These are phyloP conservation scores for Fusarium piperis DNA, from an alignment of 2,329 filamentous ascomycete species.

Conservation along the genomic window DNA sequence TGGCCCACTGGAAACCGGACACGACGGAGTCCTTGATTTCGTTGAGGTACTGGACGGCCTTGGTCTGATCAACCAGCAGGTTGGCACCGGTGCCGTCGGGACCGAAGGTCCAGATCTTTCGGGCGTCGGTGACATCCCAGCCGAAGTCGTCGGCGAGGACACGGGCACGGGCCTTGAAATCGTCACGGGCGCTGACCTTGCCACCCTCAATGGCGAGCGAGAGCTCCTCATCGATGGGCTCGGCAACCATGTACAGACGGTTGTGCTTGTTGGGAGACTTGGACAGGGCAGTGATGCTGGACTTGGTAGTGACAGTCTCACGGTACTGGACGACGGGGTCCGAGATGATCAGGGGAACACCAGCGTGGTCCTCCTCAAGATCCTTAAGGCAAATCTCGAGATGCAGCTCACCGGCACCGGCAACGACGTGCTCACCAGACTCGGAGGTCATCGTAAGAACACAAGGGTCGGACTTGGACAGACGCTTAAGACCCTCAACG, in stretches of 20 bases:
- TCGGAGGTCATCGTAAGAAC: constrained; percentile 89
- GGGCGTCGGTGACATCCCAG: constrained; percentile 99
- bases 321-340: constrained; percentile 99
- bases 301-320: constrained; percentile 88
- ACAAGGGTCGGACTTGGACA: constrained; percentile 99
- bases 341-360: constrained; percentile 96
- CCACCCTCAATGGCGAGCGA: constrained; percentile 88
- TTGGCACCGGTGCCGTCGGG: constrained; percentile 98
- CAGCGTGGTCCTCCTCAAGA: constrained; percentile 98
- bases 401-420: constrained; percentile 98
- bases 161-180: constrained; percentile 99
- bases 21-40: constrained; percentile 99
- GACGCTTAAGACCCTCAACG: constrained; percentile 99
- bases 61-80: constrained; percentile 99
- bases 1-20: constrained; percentile 99
- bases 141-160: constrained; percentile 95
- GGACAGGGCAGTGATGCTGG: constrained; percentile 95
- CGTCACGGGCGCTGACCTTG: constrained; percentile 94
- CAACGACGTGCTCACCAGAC: constrained; percentile 98
- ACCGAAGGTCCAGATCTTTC: constrained; percentile 99
- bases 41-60: constrained; percentile 99
- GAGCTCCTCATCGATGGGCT: constrained; percentile 93
- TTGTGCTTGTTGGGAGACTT: constrained; percentile 99
- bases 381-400: constrained; percentile 99
- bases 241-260: constrained; percentile 95